Percentiles rank a stretch among this genome's conserved stretches.
These are phyloP conservation scores for Leccinum disarticulatum DNA, from an alignment of 768 basidiomycete species.

Conservation along the genomic window DNA sequence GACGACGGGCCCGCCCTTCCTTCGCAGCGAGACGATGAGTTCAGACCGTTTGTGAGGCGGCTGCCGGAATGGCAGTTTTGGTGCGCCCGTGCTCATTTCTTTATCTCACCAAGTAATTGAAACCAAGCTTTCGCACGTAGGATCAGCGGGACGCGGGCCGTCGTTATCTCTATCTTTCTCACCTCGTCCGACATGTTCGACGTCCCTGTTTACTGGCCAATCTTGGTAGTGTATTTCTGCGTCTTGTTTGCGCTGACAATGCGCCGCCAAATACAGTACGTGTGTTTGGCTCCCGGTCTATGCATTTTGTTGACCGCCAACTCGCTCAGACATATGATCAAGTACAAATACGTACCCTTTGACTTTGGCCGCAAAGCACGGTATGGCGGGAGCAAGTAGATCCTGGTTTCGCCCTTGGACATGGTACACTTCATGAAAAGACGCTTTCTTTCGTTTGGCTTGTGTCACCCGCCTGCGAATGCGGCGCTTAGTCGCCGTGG, in stretches of 20 bases:
- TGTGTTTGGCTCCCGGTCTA: neutral
- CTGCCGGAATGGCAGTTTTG: constrained; percentile 98
- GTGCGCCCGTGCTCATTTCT: constrained; percentile 40
- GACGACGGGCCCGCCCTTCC: constrained; percentile 59
- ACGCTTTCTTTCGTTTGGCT: constrained; percentile 9
- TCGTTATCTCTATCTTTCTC: constrained; percentile 75
- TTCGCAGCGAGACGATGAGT: constrained; percentile 84
- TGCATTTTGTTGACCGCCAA: constrained; percentile 8
- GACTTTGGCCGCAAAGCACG: constrained; percentile 92
- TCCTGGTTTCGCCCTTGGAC: neutral
- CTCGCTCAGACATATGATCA: constrained; percentile 89
- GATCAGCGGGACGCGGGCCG: constrained; percentile 90
- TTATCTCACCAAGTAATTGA: constrained; percentile 2
- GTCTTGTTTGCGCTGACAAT: constrained; percentile 93
- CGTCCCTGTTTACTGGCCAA: constrained; percentile 99
- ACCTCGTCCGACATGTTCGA: constrained; percentile 87
- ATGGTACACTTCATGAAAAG: constrained; percentile 4
- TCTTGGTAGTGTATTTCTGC: constrained; percentile 95
- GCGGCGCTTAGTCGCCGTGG: constrained; percentile 14
- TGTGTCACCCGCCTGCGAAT: constrained; percentile 10
- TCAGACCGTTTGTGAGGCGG: constrained; percentile 93
- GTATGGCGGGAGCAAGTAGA: constrained; percentile 63
- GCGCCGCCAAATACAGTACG: constrained; percentile 94
- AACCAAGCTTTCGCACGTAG: constrained; percentile 37
- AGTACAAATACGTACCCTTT: constrained; percentile 96